Percentiles rank a stretch among this genome's conserved stretches.
Conservation (phyloP, 148 eudicot genomes). For the Vaccinium macrocarpon region DNA sequence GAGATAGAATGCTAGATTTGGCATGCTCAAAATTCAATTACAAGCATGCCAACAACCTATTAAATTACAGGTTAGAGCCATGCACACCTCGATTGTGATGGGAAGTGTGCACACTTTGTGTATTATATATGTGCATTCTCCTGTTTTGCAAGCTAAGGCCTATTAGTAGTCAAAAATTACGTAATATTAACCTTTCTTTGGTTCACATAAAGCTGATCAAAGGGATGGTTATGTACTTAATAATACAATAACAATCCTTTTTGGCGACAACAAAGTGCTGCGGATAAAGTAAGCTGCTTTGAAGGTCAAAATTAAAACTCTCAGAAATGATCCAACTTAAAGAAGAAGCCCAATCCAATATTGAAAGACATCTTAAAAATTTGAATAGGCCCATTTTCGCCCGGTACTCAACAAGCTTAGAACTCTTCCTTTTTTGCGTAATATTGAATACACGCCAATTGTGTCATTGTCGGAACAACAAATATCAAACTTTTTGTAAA, state of each 20-base stretch:
- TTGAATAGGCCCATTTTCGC: constrained; percentile 58
- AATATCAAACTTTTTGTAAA: not conserved
- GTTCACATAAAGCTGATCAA: not conserved
- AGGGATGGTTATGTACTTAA: not conserved
- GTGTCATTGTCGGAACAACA: not conserved
- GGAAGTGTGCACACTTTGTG: not conserved
- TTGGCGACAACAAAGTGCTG: constrained; percentile 30
- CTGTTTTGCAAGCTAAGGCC: not conserved
- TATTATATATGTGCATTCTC: not conserved
- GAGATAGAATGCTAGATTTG: not conserved
- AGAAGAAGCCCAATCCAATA: constrained; percentile 38
- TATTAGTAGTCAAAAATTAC: not conserved
- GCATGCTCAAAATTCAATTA: not conserved
- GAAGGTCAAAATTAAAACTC: constrained; percentile 37
- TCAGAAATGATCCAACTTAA: constrained; percentile 31
- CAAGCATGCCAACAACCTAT: not conserved
- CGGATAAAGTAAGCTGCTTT: constrained; percentile 42
- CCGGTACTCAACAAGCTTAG: constrained; percentile 43
- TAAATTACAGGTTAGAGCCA: not conserved
- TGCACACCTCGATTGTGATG: too few species aligned
- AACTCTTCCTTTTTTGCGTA: not conserved
- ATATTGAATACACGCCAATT: not conserved
- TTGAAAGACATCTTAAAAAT: constrained; percentile 56
- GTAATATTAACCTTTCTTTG: not conserved
- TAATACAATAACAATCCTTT: not conserved